Evolutionary conservation across 352 stramenopile genomes (phyloP).

Genomic region (Globisporangium middletonii): DNA sequence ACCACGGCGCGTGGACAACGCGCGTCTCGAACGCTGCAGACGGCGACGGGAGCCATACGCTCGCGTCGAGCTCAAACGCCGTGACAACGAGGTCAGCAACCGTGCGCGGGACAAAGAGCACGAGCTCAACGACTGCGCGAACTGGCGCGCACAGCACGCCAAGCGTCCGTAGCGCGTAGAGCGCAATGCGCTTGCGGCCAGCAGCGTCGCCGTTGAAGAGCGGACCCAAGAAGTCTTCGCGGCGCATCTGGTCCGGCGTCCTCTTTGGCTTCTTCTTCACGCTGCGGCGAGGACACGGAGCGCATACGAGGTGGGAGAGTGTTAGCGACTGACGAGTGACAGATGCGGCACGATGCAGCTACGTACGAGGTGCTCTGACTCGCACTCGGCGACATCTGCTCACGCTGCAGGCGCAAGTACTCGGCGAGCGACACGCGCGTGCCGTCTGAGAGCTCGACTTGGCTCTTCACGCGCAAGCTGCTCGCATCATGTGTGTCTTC

Average conservation of each 20-base stretch:
- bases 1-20: slow-evolving; percentile 31
- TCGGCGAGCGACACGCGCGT: slow-evolving; percentile 49
- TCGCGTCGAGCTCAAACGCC: slow-evolving; percentile 29
- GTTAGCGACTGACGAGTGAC: too few species aligned
- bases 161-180: slow-evolving; percentile 45
- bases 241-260: slow-evolving; percentile 44
- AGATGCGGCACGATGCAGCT: too few species aligned
- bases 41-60: slow-evolving; percentile 15
- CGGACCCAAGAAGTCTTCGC: slow-evolving; percentile 54
- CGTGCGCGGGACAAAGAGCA: slow-evolving; percentile 42
- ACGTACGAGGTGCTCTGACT: not conserved
- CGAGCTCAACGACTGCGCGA: slow-evolving; percentile 37
- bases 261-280: slow-evolving; percentile 27
- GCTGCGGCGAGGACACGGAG: not conserved
- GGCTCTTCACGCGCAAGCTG: slow-evolving; percentile 28
- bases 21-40: slow-evolving; percentile 13
- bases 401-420: slow-evolving; percentile 52
- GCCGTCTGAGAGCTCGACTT: slow-evolving; percentile 58
- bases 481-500: not conserved
- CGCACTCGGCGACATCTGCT: not conserved
- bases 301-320: too few species aligned
- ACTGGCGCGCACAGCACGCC: slow-evolving; percentile 55
- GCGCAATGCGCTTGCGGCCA: slow-evolving; percentile 44
- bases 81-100: slow-evolving; percentile 39
- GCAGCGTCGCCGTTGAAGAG: slow-evolving; percentile 53